These are phyloP conservation scores for Xanthoparmelia taractica DNA, from an alignment of 495 filamentous ascomycete genomes.

Conservation along the genomic window DNA sequence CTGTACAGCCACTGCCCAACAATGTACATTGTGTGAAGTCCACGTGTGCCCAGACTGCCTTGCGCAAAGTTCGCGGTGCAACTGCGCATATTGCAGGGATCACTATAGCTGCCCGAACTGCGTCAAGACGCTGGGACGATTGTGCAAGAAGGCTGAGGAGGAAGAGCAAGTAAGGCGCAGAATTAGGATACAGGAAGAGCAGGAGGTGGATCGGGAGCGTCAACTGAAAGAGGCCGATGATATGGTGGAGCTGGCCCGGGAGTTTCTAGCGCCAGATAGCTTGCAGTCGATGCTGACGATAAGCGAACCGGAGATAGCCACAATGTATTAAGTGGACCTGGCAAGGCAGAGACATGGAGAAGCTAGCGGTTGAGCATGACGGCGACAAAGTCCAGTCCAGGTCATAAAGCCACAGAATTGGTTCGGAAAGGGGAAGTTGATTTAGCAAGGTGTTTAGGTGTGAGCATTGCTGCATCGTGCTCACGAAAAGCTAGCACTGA, in stretches of 20 bases:
- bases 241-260: constrained; percentile 32
- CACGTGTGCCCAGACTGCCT: constrained; percentile 51
- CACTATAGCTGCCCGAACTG: constrained; percentile 51
- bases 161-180: constrained; percentile 32
- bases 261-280: background rate
- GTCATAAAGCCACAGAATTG: background rate
- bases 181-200: constrained; percentile 21
- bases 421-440: background rate
- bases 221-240: constrained; percentile 45
- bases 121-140: constrained; percentile 33
- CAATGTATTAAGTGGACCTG: background rate
- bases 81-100: constrained; percentile 46
- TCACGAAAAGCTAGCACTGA: background rate
- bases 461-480: constrained; percentile 2
- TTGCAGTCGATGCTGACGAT: background rate
- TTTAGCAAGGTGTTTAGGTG: constrained; percentile 14
- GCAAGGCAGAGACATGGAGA: background rate
- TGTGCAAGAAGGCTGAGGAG: constrained; percentile 39
- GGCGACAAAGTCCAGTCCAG: background rate
- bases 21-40: constrained; percentile 49
- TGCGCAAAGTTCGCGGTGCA: constrained; percentile 40
- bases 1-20: constrained; percentile 42
- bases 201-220: constrained; percentile 12
- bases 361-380: background rate
- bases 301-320: background rate